A percentile compares a stretch with the other conserved stretches of the same genome.
Conservation (phyloP, 2,329 filamentous ascomycete genomes). For the Cladosporium colombiae region DNA sequence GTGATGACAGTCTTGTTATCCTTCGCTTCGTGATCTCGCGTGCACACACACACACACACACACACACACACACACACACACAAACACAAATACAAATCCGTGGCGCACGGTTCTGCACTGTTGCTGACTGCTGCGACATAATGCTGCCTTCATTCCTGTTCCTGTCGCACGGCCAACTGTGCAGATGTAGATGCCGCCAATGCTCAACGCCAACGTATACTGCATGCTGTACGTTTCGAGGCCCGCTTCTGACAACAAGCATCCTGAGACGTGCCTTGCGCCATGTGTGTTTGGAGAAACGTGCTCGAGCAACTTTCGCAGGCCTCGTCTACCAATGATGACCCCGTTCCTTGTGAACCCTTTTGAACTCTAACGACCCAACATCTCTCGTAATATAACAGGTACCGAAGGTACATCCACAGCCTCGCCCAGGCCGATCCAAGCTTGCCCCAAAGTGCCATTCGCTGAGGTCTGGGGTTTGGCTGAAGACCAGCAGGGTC, state of each 20-base stretch:
- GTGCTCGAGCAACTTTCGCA: slow-evolving; percentile 11
- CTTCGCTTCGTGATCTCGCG: slow-evolving; percentile 7
- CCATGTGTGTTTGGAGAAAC: slow-evolving; percentile 17
- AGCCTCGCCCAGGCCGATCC: slow-evolving; percentile 4
- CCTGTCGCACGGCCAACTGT: slow-evolving; percentile 14
- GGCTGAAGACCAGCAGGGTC: slow-evolving; percentile 16
- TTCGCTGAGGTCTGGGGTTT: slow-evolving; percentile 16
- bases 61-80: background rate
- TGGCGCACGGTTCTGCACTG: slow-evolving; percentile 8
- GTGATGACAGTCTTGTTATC: background rate
- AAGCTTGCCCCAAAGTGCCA: background rate
- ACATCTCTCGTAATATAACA: slow-evolving; percentile 15
- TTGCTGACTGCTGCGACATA: slow-evolving; percentile 7
- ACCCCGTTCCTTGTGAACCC: background rate
- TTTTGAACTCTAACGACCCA: slow-evolving; percentile 6
- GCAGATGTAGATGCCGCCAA: slow-evolving; percentile 3
- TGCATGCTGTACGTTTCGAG: slow-evolving; percentile 8
- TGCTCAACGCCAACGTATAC: slow-evolving; percentile 6
- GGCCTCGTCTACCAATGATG: background rate
- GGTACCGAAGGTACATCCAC: slow-evolving; percentile 12
- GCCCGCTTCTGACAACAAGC: background rate
- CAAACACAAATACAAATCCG: background rate
- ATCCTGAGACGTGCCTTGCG: slow-evolving; percentile 20
- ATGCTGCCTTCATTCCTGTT: slow-evolving; percentile 18
- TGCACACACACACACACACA: background rate